phyloP scores from a whole-genome alignment of 352 stramenopile genomes.

The Blastocystis sp. region DNA sequence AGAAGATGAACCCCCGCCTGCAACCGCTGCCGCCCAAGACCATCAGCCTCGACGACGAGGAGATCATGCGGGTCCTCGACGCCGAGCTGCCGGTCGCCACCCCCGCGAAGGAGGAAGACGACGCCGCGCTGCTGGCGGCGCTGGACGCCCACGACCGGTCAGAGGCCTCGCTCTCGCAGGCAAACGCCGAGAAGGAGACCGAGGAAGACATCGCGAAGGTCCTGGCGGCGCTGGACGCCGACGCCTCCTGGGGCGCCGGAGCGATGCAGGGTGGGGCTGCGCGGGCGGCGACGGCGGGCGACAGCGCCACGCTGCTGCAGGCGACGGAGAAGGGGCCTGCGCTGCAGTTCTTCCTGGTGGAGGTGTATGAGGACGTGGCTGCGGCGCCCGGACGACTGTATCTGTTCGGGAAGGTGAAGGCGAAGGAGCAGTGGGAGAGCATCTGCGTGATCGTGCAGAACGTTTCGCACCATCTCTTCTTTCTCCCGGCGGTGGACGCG shows the following conservation, averaged over 20 bases:
- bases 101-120: neutral
- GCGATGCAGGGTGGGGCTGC: neutral
- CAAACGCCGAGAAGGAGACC: neutral
- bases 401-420: slow-evolving; percentile 87
- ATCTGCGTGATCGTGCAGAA: slow-evolving; percentile 84
- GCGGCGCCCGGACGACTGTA: slow-evolving; percentile 81
- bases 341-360: slow-evolving; percentile 89
- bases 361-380: slow-evolving; percentile 81
- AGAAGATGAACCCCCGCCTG: neutral
- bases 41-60: slow-evolving; percentile 15
- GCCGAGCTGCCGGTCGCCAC: neutral
- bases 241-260: neutral
- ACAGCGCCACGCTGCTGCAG: neutral
- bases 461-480: slow-evolving; percentile 85
- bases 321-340: slow-evolving; percentile 58
- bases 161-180: neutral
- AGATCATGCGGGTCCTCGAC: neutral
- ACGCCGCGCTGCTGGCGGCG: neutral
- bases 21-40: neutral
- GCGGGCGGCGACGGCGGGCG: neutral
- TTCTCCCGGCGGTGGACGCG: slow-evolving; percentile 66
- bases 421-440: slow-evolving; percentile 50
- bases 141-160: neutral
- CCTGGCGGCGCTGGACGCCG: neutral
- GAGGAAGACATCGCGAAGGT: neutral